Evolutionary conservation across 2,329 filamentous ascomycete genomes (phyloP), one percentile per base, ranked within the genome.

Genomic region (Colletotrichum tropicale): DNA sequence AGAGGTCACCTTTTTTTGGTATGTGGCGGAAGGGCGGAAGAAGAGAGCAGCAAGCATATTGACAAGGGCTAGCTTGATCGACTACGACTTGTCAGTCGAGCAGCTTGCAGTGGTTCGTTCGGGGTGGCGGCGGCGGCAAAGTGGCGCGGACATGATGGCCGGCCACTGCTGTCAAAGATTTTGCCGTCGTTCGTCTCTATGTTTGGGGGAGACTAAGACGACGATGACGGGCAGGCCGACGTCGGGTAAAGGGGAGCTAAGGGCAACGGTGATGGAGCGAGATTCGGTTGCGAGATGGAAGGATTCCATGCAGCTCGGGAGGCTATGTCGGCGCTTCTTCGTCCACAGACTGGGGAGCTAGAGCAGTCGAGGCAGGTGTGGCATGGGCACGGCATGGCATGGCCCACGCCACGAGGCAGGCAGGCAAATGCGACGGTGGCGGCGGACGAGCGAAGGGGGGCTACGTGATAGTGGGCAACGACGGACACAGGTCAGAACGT

Each of bases 261-360:
- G 64, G 21, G 10, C 32, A 38, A 26, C 70, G 74, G 74, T 18
- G 64, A 75, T 30, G 36, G 43, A 60, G 70, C 70, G 60, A 52
- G 60, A 61, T 34, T 76, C 74, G 70, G 74, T 36, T 69, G 28
- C 64, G 74, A 76, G 70, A 76, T 74, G 70, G 70, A 76, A 69
- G 34, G 74, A 73, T 76, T 76, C 74, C 70, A 74, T 76, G 70
- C 71, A 76, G 26, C 48, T 66, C 66, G 61, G 52, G 38, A 75
- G 74, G 71, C 74, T 75, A 75, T 76, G 74, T 76, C 74, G 71
- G 71, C 71, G 66, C 71, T 76, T 76, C 64, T 61, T 69, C 72
- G 28, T 67, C 52, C 62, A 75, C 58, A 66, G 68, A 70, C 56
- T 52, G 43, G 28, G 21, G 48, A 60, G 61, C 68, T 71, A 68